These are phyloP conservation scores for Borealophlyctis nickersoniae DNA, from an alignment of 192 early-diverging fungal species.

Conservation along the genomic window DNA sequence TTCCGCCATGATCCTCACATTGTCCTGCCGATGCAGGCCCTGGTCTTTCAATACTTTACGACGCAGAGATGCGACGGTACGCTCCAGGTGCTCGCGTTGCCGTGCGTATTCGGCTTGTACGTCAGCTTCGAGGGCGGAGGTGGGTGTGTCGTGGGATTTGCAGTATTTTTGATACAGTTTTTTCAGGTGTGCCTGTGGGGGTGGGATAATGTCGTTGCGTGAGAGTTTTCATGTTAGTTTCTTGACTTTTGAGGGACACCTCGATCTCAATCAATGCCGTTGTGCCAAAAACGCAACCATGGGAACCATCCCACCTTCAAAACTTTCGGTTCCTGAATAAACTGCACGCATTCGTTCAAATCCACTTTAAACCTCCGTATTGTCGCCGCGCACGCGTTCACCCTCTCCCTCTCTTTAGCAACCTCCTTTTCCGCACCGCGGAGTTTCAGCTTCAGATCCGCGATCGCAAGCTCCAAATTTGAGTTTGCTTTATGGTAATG, in stretches of 20 bases:
- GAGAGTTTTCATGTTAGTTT: not conserved
- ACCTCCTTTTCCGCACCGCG: slow-evolving; percentile 59
- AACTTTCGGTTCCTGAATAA: slow-evolving; percentile 58
- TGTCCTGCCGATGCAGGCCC: slow-evolving; percentile 46
- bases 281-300: too few relatives aligned
- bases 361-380: slow-evolving; percentile 56
- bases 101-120: slow-evolving; percentile 53
- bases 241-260: too few relatives aligned
- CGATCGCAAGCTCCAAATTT: slow-evolving; percentile 50
- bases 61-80: slow-evolving; percentile 50
- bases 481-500: slow-evolving; percentile 56
- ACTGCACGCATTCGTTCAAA: slow-evolving; percentile 52
- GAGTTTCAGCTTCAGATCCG: slow-evolving; percentile 58
- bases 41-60: slow-evolving; percentile 56
- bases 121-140: slow-evolving; percentile 26
- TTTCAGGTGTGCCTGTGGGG: slow-evolving; percentile 43
- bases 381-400: slow-evolving; percentile 37
- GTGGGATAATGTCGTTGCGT: not conserved
- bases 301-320: slow-evolving; percentile 47
- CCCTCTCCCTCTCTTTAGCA: slow-evolving; percentile 36
- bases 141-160: slow-evolving; percentile 10
- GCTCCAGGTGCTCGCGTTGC: slow-evolving; percentile 59
- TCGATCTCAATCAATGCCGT: too few relatives aligned
- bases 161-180: slow-evolving; percentile 62
- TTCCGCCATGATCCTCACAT: slow-evolving; percentile 57